Conservation (phyloP, 257 asterid genomes). For the Ehretia macrophylla region DNA sequence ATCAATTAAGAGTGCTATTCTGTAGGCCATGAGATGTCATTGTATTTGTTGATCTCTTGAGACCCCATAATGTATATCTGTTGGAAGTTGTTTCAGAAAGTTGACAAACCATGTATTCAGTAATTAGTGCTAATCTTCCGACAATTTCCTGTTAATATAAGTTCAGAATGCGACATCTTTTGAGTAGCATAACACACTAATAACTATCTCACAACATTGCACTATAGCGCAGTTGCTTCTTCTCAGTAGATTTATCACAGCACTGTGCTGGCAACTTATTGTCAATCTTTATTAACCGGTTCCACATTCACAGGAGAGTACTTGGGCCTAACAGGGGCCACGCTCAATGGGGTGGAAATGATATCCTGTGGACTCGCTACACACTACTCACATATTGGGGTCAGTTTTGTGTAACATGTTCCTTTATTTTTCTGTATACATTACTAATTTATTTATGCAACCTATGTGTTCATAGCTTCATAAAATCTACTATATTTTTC, state of each 20-base stretch:
- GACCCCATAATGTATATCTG: neutral
- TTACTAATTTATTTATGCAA: constrained; percentile 13
- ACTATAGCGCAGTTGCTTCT: too few relatives aligned
- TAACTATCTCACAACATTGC: too few relatives aligned
- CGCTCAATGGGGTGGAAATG: constrained; percentile 83
- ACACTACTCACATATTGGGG: constrained; percentile 55
- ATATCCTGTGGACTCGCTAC: constrained; percentile 94
- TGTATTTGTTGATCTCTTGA: neutral
- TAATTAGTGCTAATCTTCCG: too few relatives aligned
- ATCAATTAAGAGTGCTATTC: too few relatives aligned
- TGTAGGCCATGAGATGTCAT: too few relatives aligned
- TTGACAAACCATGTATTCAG: neutral
- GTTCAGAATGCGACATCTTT: too few relatives aligned
- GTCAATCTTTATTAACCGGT: neutral
- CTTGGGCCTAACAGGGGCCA: constrained; percentile 84
- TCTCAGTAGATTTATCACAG: too few relatives aligned
- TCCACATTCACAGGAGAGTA: constrained; percentile 68
- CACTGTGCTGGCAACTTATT: neutral
- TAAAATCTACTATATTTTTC: constrained; percentile 4
- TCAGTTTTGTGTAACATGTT: constrained; percentile 23
- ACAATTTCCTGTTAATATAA: too few relatives aligned
- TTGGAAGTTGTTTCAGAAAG: neutral
- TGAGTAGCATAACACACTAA: too few relatives aligned
- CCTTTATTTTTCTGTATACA: constrained; percentile 2
- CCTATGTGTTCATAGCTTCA: neutral